Base-by-base conservation (phyloP, 2,329 filamentous ascomycete species). In the Phaeosphaeriaceae sp. region DNA sequence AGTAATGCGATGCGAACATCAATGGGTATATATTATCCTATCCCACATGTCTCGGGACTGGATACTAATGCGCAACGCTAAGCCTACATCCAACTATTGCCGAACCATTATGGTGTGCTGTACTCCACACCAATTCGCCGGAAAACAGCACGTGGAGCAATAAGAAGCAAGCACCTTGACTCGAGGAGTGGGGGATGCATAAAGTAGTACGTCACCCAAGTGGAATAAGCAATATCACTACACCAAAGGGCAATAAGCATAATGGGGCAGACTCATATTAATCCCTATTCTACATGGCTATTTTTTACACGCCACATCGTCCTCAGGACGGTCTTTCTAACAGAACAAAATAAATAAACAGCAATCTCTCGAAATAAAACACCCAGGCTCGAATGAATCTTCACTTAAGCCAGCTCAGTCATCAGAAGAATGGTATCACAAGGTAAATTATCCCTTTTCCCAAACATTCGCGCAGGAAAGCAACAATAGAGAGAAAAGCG, bases 71-170 rank as follows among this genome's bases (percentile, higher is more conserved):
- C n/a, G 37, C 38, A 26, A 37, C 41, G 42, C 35, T 13, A 29
- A 38, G 34, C 28, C 29, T 23, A 13, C 28, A 4, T 3, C 16
- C 8, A 35, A 26, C 30, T 3, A 6, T 16, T 18, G n/a, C 17
- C 13, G 30, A 12, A 30, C 8, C 15, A 23, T 20, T 8, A 15
- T 53, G 60, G 56, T 63, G 58, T 60, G 51, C 41, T 15, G 61
- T 23, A 48, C 16, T 23, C 33, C 8, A 18, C 29, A 36, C 30
- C 58, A 56, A 49, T 64, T 64, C 59, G 59, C 40, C 45, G 30
- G 16, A 11, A 17, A n/a, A n/a, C 35, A 15, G 54, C 56, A 60
- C 54, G 52, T 58, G 56, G 34, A 36, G 26, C 46, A 50, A 17
- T 48, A 46, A 46, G 49, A 39, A 52, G 23, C 45, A 35, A 43